Conservation (phyloP, 768 basidiomycete genomes). For the Mycena olivaceomarginata region DNA sequence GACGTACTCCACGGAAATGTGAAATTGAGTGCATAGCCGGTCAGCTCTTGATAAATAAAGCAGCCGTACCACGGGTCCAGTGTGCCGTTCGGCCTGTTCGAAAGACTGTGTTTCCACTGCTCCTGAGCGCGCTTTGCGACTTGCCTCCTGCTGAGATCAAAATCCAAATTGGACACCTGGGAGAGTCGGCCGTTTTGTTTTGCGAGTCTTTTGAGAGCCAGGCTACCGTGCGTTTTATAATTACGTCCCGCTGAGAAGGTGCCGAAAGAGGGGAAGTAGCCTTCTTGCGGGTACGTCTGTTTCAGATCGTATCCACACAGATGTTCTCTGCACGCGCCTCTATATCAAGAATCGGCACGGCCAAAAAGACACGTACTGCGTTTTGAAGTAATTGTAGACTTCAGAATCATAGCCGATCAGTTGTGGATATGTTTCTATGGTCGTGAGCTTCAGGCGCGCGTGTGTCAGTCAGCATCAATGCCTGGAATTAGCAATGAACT, state of each 20-base stretch:
- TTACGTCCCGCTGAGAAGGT: conserved; percentile 34
- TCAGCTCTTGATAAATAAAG: conserved; percentile 74
- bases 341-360: not conserved
- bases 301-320: conserved; percentile 81
- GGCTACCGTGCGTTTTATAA: conserved; percentile 32
- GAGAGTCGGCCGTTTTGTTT: conserved; percentile 41
- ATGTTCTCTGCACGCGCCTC: conserved; percentile 61
- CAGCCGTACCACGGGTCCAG: conserved; percentile 79
- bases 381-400: conserved; percentile 80
- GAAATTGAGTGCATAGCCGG: conserved; percentile 84
- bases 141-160: conserved; percentile 46
- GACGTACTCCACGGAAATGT: conserved; percentile 75
- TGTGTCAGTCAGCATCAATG: not conserved
- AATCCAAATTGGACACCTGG: not conserved
- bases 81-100: conserved; percentile 69
- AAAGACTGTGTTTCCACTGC: conserved; percentile 69
- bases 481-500: not conserved
- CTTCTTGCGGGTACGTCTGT: conserved; percentile 80
- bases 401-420: conserved; percentile 80
- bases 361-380: conserved; percentile 67
- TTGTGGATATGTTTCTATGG: conserved; percentile 85
- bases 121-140: conserved; percentile 39
- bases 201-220: conserved; percentile 45
- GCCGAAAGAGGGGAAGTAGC: conserved; percentile 60
- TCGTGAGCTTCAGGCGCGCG: conserved; percentile 61